Conservation (phyloP, 169 alveolate species). For the Cryptosporidium andersoni region DNA sequence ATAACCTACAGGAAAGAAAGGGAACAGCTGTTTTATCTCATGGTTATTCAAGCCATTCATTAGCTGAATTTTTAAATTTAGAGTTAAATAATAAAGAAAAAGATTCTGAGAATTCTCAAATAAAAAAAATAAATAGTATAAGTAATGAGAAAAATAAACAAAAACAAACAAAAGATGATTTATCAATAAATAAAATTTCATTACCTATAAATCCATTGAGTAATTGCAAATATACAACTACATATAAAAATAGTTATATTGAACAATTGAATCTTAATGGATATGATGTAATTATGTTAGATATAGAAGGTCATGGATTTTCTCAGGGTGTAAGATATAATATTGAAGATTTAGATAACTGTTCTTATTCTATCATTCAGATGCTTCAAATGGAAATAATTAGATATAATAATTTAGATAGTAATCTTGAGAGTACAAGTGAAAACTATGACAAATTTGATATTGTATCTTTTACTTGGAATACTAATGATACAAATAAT, state of each 20-base stretch:
- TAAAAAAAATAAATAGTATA: not conserved
- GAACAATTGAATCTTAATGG: slow-evolving; percentile 45
- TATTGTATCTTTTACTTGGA: slow-evolving; percentile 29
- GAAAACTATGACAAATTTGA: not conserved
- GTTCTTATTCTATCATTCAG: slow-evolving; percentile 38
- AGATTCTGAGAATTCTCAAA: not conserved
- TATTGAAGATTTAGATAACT: slow-evolving; percentile 40
- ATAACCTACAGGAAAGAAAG: slow-evolving; percentile 5
- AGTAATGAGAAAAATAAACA: not conserved
- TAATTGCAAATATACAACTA: slow-evolving; percentile 9
- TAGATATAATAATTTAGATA: not conserved
- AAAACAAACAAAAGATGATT: not conserved
- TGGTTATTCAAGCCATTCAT: slow-evolving; percentile 62
- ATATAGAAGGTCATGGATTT: slow-evolving; percentile 67
- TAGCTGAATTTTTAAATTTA: slow-evolving; percentile 38
- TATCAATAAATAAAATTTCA: too few relatives aligned
- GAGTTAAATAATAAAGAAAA: slow-evolving; percentile 5
- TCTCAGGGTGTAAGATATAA: slow-evolving; percentile 52
- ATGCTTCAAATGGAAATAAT: slow-evolving; percentile 31
- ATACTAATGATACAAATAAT: not conserved
- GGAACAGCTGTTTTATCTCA: slow-evolving; percentile 58
- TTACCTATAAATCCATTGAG: not conserved
- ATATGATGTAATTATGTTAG: slow-evolving; percentile 55
- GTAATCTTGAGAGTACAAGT: not conserved
- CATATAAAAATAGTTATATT: slow-evolving; percentile 54